phyloP scores from a whole-genome alignment of 768 basidiomycete species.

The Suillus occidentalis region DNA sequence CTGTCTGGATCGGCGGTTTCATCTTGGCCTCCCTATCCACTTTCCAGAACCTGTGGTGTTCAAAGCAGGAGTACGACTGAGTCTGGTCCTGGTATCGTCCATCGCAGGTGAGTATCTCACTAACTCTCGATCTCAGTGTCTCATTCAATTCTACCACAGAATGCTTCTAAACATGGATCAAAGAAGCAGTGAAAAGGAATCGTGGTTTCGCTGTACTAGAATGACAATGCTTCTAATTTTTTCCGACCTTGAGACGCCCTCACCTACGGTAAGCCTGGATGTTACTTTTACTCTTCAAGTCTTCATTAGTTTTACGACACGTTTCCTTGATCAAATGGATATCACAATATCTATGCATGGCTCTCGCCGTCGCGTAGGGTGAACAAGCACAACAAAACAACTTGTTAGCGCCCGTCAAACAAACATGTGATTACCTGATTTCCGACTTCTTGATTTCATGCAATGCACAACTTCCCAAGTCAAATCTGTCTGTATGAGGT shows the following conservation, averaged over 20 bases:
- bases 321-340: not conserved
- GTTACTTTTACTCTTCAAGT: not conserved
- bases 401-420: no score
- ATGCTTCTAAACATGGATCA: conserved; percentile 25
- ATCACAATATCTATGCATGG: no score
- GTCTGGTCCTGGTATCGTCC: conserved; percentile 75
- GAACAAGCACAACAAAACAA: no score
- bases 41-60: conserved; percentile 97
- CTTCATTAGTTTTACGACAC: not conserved
- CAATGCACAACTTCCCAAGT: no score
- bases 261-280: not conserved
- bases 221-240: conserved; percentile 19
- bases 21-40: conserved; percentile 88
- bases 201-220: conserved; percentile 28
- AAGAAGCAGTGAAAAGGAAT: conserved; percentile 22
- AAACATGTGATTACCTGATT: no score
- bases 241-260: not conserved
- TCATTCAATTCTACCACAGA: conserved; percentile 10
- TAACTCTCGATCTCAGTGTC: not conserved
- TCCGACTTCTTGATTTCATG: no score
- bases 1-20: conserved; percentile 91
- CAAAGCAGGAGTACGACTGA: conserved; percentile 93
- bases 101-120: conserved; percentile 59
- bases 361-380: no score
- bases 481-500: no score